Conservation (phyloP, 192 early-diverging fungal genomes). For the Funneliformis mosseae region DNA sequence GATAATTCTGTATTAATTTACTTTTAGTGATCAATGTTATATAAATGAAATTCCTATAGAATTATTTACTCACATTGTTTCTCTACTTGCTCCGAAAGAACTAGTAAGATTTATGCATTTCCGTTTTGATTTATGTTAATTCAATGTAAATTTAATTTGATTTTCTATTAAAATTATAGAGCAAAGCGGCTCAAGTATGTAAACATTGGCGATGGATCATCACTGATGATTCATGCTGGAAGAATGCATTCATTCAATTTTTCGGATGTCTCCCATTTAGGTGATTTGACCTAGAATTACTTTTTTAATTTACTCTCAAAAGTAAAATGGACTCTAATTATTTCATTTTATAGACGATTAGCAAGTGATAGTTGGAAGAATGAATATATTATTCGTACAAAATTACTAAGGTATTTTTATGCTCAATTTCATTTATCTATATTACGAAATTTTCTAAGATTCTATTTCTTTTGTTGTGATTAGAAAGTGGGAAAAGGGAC, state of each 20-base stretch:
- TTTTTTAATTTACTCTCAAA: neutral
- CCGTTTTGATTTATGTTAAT: neutral
- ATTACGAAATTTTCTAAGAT: neutral
- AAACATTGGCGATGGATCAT: constrained; percentile 14
- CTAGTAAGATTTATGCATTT: neutral
- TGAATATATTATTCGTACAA: constrained; percentile 45
- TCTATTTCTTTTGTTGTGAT: neutral
- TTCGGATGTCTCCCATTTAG: constrained; percentile 19
- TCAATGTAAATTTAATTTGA: neutral
- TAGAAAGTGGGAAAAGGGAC: constrained; percentile 48
- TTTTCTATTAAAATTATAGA: neutral
- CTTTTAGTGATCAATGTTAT: constrained; percentile 2
- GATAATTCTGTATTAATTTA: neutral
- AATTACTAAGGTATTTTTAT: constrained; percentile 39
- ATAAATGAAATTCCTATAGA: constrained; percentile 5
- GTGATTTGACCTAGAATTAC: neutral
- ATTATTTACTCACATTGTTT: constrained; percentile 10
- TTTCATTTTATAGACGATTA: constrained; percentile 20
- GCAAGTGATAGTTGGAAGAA: constrained; percentile 41
- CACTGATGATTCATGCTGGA: constrained; percentile 18
- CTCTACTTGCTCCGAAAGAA: neutral
- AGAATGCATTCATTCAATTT: constrained; percentile 8
- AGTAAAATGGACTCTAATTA: neutral
- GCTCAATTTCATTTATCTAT: neutral
- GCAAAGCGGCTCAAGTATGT: neutral